Base-by-base conservation (phyloP, 2,329 filamentous ascomycete genomes). In the Trichoderma sp. region DNA sequence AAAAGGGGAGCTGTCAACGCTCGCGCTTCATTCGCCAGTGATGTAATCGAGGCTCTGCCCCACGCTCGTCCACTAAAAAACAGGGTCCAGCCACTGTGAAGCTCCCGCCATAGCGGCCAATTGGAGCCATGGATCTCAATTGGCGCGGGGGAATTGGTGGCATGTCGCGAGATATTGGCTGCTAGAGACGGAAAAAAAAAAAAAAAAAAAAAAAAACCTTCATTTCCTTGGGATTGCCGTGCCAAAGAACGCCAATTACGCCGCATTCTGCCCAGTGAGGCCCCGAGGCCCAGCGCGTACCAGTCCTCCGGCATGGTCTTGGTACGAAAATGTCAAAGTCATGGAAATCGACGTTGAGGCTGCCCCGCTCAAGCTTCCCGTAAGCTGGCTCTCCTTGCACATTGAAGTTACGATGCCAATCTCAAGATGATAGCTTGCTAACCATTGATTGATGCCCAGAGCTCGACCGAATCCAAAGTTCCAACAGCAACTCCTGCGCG, bases 311-410 rank as follows among this genome's bases (percentile, higher is more conserved):
- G 73, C 72, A 77, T 79, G 79, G 69, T 75, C 68, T 61, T 70
- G 60, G 64, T 61, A 64, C 61, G 32, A 76, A 72, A 72, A 82
- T 82, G 81, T 80, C 80, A 55, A 89, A 87, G 81, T 89, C 86
- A 78, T 93, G 91, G 90, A 87, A 89, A 78, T 88, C 89, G 77
- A 93, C 91, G 66, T 79, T 94, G 78, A 90, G 87, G 80, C 85
- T 96, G 75, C 92, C 92, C 70, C 90, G 89, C 76, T 91, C 91
- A 59, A 87, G 84, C 55, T 92, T 95, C 74, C 90, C 90, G 88
- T 90, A 81, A 77, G 86, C 73, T 32, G n/a, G n/a, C 30, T 56
- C 10, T 11, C 21, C 10, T 13, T 46, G 51, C 59, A 28, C n/a
- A 10, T 34, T 14, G 32, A 34, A 21, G 28, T 66, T 21, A 24